Percentiles rank a stretch among this genome's conserved stretches.
These are phyloP conservation scores for Penstemon davidsonii DNA, from an alignment of 257 asterid species.

Conservation along the genomic window DNA sequence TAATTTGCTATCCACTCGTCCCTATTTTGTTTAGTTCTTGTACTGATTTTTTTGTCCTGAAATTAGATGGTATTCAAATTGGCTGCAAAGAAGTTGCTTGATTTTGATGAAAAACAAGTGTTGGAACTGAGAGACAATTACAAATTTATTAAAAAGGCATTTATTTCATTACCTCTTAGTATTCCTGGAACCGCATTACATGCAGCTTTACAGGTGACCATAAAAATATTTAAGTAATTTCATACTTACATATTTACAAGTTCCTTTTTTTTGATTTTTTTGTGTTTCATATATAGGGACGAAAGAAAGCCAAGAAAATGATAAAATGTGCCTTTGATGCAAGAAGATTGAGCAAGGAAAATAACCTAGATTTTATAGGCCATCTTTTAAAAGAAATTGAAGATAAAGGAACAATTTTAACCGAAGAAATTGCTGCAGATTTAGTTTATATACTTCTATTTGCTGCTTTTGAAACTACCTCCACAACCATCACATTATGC, in stretches of 20 bases:
- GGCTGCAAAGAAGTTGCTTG: constrained; percentile 49
- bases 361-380: constrained; percentile 52
- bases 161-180: constrained; percentile 51
- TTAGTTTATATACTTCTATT: constrained; percentile 56
- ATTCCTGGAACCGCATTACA: constrained; percentile 57
- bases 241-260: neutral
- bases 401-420: constrained; percentile 44
- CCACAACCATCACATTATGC: constrained; percentile 50
- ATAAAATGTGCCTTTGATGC: constrained; percentile 42
- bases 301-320: constrained; percentile 56
- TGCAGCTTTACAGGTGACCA: constrained; percentile 48
- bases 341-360: constrained; percentile 46
- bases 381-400: constrained; percentile 48
- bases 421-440: constrained; percentile 58
- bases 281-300: constrained; percentile 38
- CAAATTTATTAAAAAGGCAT: constrained; percentile 47
- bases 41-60: neutral
- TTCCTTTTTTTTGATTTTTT: neutral
- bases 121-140: constrained; percentile 43
- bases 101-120: constrained; percentile 48
- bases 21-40: neutral
- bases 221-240: neutral
- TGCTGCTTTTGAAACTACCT: constrained; percentile 60
- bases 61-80: constrained; percentile 55
- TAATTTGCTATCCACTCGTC: neutral